These are phyloP conservation scores for Leptographium lundbergii DNA, from an alignment of 2,329 filamentous ascomycete genomes.

Conservation along the genomic window DNA sequence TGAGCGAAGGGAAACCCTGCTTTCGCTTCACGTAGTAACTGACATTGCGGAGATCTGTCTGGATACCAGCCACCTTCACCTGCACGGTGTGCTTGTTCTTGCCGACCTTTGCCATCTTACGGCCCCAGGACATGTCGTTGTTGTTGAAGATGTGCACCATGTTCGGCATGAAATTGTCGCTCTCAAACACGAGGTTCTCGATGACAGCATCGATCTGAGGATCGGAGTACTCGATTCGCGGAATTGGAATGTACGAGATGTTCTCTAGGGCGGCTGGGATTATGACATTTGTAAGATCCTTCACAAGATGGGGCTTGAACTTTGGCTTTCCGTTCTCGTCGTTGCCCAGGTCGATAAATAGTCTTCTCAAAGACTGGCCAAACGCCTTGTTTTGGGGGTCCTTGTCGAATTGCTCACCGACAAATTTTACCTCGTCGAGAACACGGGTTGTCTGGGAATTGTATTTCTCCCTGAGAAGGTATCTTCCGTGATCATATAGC, in stretches of 20 bases:
- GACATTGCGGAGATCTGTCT: conserved; percentile 84
- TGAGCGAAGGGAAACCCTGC: conserved; percentile 79
- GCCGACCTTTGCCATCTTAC: conserved; percentile 77
- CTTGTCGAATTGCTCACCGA: conserved; percentile 77
- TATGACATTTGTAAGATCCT: conserved; percentile 79
- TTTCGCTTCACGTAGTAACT: conserved; percentile 94
- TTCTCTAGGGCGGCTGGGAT: conserved; percentile 72
- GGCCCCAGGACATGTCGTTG: conserved; percentile 91
- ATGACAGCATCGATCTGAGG: conserved; percentile 73
- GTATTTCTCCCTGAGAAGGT: conserved; percentile 82
- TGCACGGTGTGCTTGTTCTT: conserved; percentile 71
- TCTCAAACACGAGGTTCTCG: conserved; percentile 91
- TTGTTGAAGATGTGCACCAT: conserved; percentile 77
- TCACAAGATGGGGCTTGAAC: conserved; percentile 89
- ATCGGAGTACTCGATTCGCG: conserved; percentile 87
- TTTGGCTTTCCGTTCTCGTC: conserved; percentile 70
- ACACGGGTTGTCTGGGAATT: conserved; percentile 73
- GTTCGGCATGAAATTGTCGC: conserved; percentile 94
- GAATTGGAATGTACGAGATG: conserved; percentile 80
- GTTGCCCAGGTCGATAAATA: conserved; percentile 80
- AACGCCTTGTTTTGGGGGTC: conserved; percentile 82
- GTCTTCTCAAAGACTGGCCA: conserved; percentile 59
- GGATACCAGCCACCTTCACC: conserved; percentile 76
- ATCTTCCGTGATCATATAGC: conserved; percentile 75
- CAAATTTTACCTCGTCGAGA: conserved; percentile 79